Evolutionary conservation across 1,284 basidiomycete genomes (phyloP).

Genomic region (Puccinia coronata): DNA sequence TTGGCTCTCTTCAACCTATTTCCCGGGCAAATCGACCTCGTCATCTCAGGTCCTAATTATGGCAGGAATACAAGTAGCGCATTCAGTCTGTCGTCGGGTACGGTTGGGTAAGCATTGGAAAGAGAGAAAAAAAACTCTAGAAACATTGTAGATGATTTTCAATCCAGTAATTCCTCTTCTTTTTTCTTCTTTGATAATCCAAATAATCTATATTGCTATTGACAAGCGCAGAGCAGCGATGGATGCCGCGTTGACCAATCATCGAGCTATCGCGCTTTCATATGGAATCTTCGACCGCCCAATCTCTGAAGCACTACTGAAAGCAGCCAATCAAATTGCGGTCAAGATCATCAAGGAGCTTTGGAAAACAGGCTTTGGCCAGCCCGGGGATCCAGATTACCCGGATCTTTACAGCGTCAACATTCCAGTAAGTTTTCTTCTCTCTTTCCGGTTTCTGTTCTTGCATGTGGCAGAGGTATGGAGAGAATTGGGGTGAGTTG

Average conservation of each 20-base stretch:
- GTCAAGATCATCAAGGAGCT: conserved; percentile 38
- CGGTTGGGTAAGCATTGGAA: conserved; percentile 34
- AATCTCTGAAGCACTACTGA: conserved; percentile 16
- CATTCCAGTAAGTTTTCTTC: conserved; percentile 20
- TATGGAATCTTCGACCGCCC: conserved; percentile 43
- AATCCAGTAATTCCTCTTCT: not conserved
- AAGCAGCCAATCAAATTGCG: conserved; percentile 42
- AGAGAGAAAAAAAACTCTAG: not conserved
- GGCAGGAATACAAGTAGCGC: conserved; percentile 56
- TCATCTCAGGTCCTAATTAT: conserved; percentile 63
- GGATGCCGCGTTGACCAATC: conserved; percentile 40
- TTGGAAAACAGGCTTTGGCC: conserved; percentile 24
- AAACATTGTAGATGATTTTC: not conserved
- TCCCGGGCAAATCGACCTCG: conserved; percentile 77
- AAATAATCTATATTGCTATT: not conserved
- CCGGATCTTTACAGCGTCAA: conserved; percentile 43
- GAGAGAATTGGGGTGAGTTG: not conserved
- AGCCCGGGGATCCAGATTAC: conserved; percentile 26
- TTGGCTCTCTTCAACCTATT: conserved; percentile 84
- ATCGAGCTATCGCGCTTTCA: conserved; percentile 35
- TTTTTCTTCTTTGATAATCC: not conserved
- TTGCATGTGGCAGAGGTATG: not conserved
- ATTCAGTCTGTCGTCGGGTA: conserved; percentile 55
- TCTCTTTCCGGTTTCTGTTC: not conserved
- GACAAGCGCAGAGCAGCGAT: conserved; percentile 35